These are phyloP conservation scores for Carex scoparia DNA, from an alignment of 176 grass and related monocot species.

Conservation along the genomic window DNA sequence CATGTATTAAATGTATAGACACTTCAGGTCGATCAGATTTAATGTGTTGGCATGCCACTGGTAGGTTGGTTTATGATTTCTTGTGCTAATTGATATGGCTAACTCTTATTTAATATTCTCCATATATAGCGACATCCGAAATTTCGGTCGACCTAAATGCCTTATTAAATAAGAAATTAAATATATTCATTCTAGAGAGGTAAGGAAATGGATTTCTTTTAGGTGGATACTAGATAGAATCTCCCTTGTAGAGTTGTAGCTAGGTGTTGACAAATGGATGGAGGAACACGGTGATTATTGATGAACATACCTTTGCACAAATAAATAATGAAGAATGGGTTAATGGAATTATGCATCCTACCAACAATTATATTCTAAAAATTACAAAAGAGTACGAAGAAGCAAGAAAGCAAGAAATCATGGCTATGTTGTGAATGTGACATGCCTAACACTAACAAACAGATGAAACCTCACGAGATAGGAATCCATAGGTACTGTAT, in stretches of 20 bases:
- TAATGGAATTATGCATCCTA: not conserved
- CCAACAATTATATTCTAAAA: not conserved
- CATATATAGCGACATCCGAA: not conserved
- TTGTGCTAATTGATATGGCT: not conserved
- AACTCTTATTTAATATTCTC: too few relatives aligned
- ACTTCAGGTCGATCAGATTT: not conserved
- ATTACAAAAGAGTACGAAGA: not conserved
- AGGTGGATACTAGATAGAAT: not conserved
- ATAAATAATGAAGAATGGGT: not conserved
- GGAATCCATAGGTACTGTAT: not conserved
- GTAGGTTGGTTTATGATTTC: not conserved
- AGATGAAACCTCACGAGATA: conserved; percentile 7
- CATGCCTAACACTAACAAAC: conserved; percentile 14
- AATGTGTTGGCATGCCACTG: not conserved
- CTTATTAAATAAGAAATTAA: not conserved
- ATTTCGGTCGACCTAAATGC: not conserved
- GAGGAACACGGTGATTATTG: not conserved
- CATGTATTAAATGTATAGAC: not conserved
- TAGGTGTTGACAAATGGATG: conserved; percentile 3
- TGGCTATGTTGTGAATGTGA: conserved; percentile 4
- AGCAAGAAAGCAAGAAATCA: not conserved
- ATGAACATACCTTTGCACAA: not conserved
- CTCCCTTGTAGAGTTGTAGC: not conserved
- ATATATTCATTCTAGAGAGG: not conserved
- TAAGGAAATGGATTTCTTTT: not conserved